Evolutionary conservation across 192 early-diverging fungal genomes (phyloP).

Genomic region (Coemansia asiatica): DNA sequence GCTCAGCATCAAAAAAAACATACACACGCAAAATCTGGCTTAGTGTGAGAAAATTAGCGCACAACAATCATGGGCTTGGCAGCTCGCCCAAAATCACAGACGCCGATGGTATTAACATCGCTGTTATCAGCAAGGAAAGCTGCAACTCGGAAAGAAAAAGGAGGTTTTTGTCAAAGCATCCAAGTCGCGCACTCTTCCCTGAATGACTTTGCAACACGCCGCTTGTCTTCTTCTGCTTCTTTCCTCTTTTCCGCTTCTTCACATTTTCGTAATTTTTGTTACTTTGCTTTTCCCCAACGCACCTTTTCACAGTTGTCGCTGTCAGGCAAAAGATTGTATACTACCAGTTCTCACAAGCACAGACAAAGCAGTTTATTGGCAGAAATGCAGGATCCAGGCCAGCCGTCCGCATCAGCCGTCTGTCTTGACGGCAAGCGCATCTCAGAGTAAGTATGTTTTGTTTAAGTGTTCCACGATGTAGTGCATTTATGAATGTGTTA

Average conservation of each 20-base stretch:
- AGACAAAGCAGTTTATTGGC: not conserved
- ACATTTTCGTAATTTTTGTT: not conserved
- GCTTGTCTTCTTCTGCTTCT: not conserved
- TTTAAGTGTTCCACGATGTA: not conserved
- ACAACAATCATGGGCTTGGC: not conserved
- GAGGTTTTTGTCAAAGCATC: not conserved
- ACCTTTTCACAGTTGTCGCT: not conserved
- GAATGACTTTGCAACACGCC: not conserved
- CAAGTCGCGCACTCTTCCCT: not conserved
- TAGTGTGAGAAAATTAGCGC: not conserved
- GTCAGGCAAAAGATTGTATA: not conserved
- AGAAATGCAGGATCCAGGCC: not conserved
- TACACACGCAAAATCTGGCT: not conserved
- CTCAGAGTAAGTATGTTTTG: conserved; percentile 4
- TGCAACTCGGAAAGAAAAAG: not conserved
- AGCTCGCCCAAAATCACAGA: not conserved
- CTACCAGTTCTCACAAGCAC: not conserved
- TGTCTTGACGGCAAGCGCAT: conserved; percentile 10
- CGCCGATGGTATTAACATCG: not conserved
- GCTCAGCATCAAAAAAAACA: not conserved
- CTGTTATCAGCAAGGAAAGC: not conserved
- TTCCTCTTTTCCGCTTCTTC: not conserved
- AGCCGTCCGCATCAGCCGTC: not conserved
- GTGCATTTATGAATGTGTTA: not conserved
- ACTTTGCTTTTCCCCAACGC: not conserved